Percentiles rank a stretch among this genome's conserved stretches.
These are phyloP conservation scores for Fusarium ambrosium DNA, from an alignment of 2,329 filamentous ascomycete genomes.

Conservation along the genomic window DNA sequence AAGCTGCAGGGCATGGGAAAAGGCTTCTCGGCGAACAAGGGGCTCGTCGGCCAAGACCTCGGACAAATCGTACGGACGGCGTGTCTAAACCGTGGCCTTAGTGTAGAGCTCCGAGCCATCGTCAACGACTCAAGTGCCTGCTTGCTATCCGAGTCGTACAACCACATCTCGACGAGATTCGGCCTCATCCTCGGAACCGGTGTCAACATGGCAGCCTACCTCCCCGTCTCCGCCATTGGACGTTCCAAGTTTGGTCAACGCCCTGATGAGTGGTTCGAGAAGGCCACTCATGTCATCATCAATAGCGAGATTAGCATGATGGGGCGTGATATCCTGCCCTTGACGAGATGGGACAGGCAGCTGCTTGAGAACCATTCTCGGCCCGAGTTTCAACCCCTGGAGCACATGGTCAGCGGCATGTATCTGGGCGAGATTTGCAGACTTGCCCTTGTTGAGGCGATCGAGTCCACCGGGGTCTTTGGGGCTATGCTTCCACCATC, in stretches of 20 bases:
- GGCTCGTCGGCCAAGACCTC: constrained; percentile 70
- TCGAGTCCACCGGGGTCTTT: constrained; percentile 66
- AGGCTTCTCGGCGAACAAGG: constrained; percentile 71
- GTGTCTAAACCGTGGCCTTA: constrained; percentile 64
- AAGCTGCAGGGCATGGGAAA: constrained; percentile 75
- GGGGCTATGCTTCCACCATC: constrained; percentile 69
- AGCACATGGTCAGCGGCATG: constrained; percentile 73
- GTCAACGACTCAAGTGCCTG: constrained; percentile 78
- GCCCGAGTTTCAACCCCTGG: constrained; percentile 73
- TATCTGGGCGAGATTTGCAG: constrained; percentile 77
- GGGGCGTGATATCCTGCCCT: constrained; percentile 68
- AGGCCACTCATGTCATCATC: constrained; percentile 73
- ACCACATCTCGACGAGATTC: constrained; percentile 70
- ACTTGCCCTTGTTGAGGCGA: constrained; percentile 69
- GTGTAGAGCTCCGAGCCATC: constrained; percentile 70
- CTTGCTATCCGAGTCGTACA: constrained; percentile 74
- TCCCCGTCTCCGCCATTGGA: constrained; percentile 70
- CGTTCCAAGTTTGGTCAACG: constrained; percentile 69
- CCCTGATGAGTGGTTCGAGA: constrained; percentile 68
- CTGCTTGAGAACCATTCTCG: constrained; percentile 66
- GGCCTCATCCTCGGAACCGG: constrained; percentile 77
- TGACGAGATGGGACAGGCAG: constrained; percentile 71
- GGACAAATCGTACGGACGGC: constrained; percentile 69
- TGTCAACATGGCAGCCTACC: constrained; percentile 74
- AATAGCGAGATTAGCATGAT: constrained; percentile 79